These are phyloP conservation scores for Aristolochia californica DNA, from an alignment of 164 flowering plant genomes.

Conservation along the genomic window DNA sequence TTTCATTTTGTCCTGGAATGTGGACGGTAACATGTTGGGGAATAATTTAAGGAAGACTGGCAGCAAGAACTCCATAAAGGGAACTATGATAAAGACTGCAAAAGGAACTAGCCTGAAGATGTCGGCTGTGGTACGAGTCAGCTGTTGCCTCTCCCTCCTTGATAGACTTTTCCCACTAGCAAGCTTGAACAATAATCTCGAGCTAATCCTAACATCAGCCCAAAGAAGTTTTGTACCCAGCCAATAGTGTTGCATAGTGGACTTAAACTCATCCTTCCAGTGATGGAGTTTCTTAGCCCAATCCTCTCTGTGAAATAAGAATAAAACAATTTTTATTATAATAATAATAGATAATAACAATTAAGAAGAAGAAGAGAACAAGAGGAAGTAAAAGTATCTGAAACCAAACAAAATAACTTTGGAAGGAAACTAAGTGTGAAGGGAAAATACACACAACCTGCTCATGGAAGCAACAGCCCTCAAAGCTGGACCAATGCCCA, in stretches of 20 bases:
- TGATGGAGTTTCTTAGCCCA: slow-evolving; percentile 76
- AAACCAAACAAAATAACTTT: too few relatives aligned
- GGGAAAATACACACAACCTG: slow-evolving; percentile 27
- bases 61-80: slow-evolving; percentile 89
- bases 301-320: slow-evolving; percentile 45
- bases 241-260: slow-evolving; percentile 89
- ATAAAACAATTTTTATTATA: neutral
- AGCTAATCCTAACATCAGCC: slow-evolving; percentile 77
- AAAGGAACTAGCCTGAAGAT: slow-evolving; percentile 90
- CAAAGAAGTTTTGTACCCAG: slow-evolving; percentile 73
- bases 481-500: slow-evolving; percentile 63
- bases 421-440: too few relatives aligned
- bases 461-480: slow-evolving; percentile 67
- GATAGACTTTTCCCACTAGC: slow-evolving; percentile 82
- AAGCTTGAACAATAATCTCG: slow-evolving; percentile 63
- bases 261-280: slow-evolving; percentile 68
- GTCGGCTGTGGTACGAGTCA: slow-evolving; percentile 88
- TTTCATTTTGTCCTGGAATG: slow-evolving; percentile 95
- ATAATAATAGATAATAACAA: neutral
- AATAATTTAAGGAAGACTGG: slow-evolving; percentile 87
- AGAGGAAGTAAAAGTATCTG: too few relatives aligned
- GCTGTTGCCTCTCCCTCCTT: slow-evolving; percentile 87
- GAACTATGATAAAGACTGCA: slow-evolving; percentile 86
- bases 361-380: neutral
- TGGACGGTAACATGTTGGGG: slow-evolving; percentile 97